Evolutionary conservation across 345 rosid species (phyloP), one percentile per base, ranked within the genome.

Genomic region (Gossypium bickii): DNA sequence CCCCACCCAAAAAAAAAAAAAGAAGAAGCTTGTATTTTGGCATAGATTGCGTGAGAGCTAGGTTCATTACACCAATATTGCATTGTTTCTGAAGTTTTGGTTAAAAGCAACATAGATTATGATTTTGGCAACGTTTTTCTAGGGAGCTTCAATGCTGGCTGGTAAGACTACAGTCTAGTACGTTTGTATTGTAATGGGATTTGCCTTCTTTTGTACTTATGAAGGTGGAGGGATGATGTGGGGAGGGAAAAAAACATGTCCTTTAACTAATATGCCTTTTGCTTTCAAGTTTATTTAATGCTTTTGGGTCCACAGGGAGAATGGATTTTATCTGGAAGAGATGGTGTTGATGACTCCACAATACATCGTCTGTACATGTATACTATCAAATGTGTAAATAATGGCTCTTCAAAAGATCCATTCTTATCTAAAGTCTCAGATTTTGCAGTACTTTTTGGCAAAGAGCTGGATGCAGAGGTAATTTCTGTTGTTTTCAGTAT

Each of bases 401-500:
- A 48, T 56, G 96, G 91, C 74, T 77, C 87, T 81, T 85, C 96
- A 55, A 95, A 90, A 85, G 99, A 95, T 89, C 85, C 90, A 67
- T 95, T 93, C 86, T 73, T 91, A 81, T 88, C 85, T 45, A 86
- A 95, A 86, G 96, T 90, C 83, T 90, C 96, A 67, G 90, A 90
- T 34, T 95, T 93, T 77, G 96, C 98, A 7, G 87, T 95, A 83
- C 86, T 95, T 79, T 91, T 91, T 87, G 94, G 98, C 91, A 93
- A 85, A 80, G 93, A 91, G 93, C 98, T 95, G 97, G 99, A 95
- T 95, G 98, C 97, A 91, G 99, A 95, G 99, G 99, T 95, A 82
- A 66, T 61, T 51, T 59, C 8, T 65, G 18, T 68, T 48, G 53
- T 77, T 73, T 3, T 55, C 41, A 13, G 60, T 49, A 24, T 51